Base-by-base conservation (phyloP, 192 early-diverging fungal genomes). In the Podila epigama region DNA sequence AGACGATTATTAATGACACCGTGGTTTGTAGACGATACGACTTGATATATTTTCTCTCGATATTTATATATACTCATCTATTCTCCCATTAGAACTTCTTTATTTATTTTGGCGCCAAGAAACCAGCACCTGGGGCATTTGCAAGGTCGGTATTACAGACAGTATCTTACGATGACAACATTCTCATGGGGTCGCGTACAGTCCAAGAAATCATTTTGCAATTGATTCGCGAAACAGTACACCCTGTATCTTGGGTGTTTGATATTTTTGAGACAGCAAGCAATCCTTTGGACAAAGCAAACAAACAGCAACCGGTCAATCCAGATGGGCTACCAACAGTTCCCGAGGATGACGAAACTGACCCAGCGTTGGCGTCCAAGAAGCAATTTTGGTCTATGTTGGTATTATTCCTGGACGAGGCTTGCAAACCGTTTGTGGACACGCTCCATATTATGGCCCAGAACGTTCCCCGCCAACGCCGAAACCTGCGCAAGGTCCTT, bases 391-490 rank as follows among this genome's bases (percentile, higher is more conserved):
- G 69, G 34, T 15, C 52, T 3, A 63, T 52, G 16, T 34, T 51
- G 4, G 35, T 59, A 3, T 18, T 44, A 12, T 77, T 77, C 41
- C 39, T 73, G 15, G 63, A 70, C 5, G 67, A 67, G 55, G 69
- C 51, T 5, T 63, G 65, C 41, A 82, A 88, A 75, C 82, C 86
- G 0, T 83, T 89, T 67, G 65, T 81, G n/a, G 82, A 85, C 51
- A 75, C 80, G 8, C 65, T 86, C 28, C 82, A 82, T 59, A 82
- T 88, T 25, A 72, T 83, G 20, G 87, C 86, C 16, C 85, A 86
- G 51, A 92, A 92, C 40, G 84, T 87, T 10, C 75, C 89, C 20
- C 77, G 91, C 1, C 88, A 90, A 68, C 69, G 84, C 25, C 60
- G 91, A 18, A 82, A 87, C 36, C 58, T 89, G 56, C 75, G 82